These are phyloP conservation scores for Candida anglica DNA, from an alignment of 805 yeast genomes.

Conservation along the genomic window DNA sequence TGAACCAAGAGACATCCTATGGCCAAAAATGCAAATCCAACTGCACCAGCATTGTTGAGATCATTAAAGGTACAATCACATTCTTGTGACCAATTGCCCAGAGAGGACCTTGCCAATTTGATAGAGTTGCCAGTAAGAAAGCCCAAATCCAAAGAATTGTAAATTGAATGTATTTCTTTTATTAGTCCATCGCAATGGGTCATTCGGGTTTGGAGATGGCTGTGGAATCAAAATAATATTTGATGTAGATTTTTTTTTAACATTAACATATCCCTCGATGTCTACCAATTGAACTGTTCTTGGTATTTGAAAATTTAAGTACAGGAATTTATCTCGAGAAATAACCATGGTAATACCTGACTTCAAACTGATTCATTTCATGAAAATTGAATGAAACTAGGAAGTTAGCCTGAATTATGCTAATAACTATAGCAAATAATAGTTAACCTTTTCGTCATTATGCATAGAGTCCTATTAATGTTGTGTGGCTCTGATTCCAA, in stretches of 20 bases:
- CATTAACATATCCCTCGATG: constrained; percentile 26
- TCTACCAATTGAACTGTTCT: constrained; percentile 52
- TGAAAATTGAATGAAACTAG: no score
- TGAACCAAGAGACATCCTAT: constrained; percentile 32
- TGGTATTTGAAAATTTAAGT: no score
- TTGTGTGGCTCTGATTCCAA: no score
- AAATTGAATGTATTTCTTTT: constrained; percentile 27
- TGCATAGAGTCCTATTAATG: no score
- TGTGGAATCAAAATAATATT: constrained; percentile 32
- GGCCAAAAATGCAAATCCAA: constrained; percentile 28
- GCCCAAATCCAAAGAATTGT: constrained; percentile 23
- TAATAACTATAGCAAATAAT: no score
- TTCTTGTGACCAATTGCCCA: constrained; percentile 21
- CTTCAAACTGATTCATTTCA: no score
- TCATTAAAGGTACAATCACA: constrained; percentile 19
- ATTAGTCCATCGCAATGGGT: constrained; percentile 33
- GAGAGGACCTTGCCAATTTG: constrained; percentile 21
- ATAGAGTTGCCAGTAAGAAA: constrained; percentile 17
- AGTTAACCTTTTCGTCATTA: no score
- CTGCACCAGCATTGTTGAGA: constrained; percentile 21
- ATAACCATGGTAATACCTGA: no score
- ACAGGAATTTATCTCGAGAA: no score
- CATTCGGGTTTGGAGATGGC: constrained; percentile 29
- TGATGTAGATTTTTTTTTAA: constrained; percentile 15
- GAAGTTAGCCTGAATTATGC: no score